These are phyloP conservation scores for Stevia rebaudiana DNA, from an alignment of 140 eudicot genomes.

Conservation along the genomic window DNA sequence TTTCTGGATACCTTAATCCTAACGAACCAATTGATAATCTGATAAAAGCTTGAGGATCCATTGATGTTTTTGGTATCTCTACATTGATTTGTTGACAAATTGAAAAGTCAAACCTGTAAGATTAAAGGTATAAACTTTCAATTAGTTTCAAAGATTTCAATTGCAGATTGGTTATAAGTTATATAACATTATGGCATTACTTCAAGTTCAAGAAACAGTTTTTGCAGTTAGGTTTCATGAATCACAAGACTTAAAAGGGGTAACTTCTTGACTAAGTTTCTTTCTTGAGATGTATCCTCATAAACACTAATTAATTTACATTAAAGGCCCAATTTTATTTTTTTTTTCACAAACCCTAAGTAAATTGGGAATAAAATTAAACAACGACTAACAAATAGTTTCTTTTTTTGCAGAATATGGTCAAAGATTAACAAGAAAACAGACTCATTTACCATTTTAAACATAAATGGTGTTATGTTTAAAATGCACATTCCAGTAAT, in stretches of 20 bases:
- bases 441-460: conserved; percentile 21
- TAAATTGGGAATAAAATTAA: conserved; percentile 17
- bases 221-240: conserved; percentile 6
- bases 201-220: conserved; percentile 18
- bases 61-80: conserved; percentile 41
- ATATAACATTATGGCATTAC: background rate
- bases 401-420: conserved; percentile 13
- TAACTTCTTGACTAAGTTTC: conserved; percentile 5
- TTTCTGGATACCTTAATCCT: conserved; percentile 58
- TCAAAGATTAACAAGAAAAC: conserved; percentile 14
- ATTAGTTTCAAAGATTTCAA: background rate
- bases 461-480: conserved; percentile 1
- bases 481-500: background rate
- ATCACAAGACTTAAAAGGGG: background rate
- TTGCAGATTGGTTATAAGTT: background rate
- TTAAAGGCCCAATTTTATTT: background rate
- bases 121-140: conserved; percentile 1
- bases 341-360: background rate
- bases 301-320: conserved; percentile 8
- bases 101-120: conserved; percentile 26
- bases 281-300: conserved; percentile 15
- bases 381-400: conserved; percentile 16
- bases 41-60: conserved; percentile 92
- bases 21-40: conserved; percentile 67
- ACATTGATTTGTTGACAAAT: conserved; percentile 35